These are phyloP conservation scores for Suhomyces wounanorum DNA, from an alignment of 1,139 yeast species.

Conservation along the genomic window DNA sequence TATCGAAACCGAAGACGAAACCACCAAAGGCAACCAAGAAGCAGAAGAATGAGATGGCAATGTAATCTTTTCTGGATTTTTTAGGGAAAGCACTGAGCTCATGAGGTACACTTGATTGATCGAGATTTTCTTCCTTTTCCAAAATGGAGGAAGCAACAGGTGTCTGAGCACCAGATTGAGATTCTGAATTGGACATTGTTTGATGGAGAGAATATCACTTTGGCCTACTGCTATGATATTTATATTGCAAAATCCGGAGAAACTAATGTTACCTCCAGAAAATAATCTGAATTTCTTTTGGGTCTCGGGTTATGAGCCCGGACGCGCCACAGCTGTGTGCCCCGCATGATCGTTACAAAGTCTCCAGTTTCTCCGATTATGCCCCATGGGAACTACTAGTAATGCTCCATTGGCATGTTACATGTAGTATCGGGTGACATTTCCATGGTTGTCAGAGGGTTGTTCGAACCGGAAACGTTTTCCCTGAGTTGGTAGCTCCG, in stretches of 20 bases:
- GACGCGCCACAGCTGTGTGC: neutral
- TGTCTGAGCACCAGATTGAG: constrained; percentile 34
- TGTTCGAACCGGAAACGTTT: neutral
- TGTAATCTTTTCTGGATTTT: constrained; percentile 31
- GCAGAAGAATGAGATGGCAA: constrained; percentile 39
- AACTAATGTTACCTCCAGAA: constrained; percentile 2
- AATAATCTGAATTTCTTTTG: constrained; percentile 3
- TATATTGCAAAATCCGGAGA: constrained; percentile 15
- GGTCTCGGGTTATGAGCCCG: constrained; percentile 2
- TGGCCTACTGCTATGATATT: constrained; percentile 3
- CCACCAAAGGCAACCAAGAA: constrained; percentile 61
- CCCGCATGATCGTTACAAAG: constrained; percentile 12
- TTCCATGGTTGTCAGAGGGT: neutral
- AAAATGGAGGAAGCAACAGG: constrained; percentile 35
- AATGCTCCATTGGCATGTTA: constrained; percentile 9
- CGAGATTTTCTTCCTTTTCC: constrained; percentile 27
- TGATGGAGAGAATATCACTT: neutral
- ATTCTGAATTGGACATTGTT: constrained; percentile 28
- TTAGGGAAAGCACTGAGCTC: constrained; percentile 25
- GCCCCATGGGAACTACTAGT: constrained; percentile 10
- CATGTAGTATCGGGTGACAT: constrained; percentile 3
- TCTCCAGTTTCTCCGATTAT: constrained; percentile 17
- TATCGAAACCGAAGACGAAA: constrained; percentile 72
- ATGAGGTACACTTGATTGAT: constrained; percentile 7
- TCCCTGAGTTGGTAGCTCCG: neutral